These are phyloP conservation scores for Grosmannia serpens DNA, from an alignment of 2,329 filamentous ascomycete genomes.

Conservation along the genomic window DNA sequence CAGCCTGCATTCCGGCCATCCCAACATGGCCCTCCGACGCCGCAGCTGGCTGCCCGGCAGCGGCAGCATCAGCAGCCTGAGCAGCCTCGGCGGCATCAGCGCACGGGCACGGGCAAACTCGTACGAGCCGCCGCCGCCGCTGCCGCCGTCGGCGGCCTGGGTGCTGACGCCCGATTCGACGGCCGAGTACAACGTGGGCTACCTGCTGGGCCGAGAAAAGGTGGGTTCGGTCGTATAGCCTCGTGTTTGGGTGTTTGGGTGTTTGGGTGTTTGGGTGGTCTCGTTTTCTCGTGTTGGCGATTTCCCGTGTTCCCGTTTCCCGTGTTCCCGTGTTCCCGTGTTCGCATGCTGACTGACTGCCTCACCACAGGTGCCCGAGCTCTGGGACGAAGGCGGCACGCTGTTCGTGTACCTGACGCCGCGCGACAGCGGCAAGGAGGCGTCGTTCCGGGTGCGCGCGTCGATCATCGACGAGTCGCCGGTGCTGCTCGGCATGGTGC, in stretches of 20 bases:
- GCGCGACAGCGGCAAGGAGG: constrained; percentile 33
- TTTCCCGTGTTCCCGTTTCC: too few species aligned
- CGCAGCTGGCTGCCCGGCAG: constrained; percentile 42
- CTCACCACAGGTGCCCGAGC: constrained; percentile 42
- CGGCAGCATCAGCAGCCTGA: not conserved
- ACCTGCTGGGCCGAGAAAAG: constrained; percentile 43
- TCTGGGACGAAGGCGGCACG: constrained; percentile 51
- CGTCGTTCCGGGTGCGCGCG: constrained; percentile 49
- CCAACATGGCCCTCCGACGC: constrained; percentile 29
- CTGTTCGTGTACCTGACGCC: constrained; percentile 48
- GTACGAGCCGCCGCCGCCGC: constrained; percentile 16
- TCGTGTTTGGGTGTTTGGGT: too few species aligned
- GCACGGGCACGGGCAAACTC: constrained; percentile 39
- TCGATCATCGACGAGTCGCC: constrained; percentile 42
- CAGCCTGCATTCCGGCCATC: constrained; percentile 26
- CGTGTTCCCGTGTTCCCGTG: not conserved
- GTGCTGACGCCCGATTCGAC: constrained; percentile 39
- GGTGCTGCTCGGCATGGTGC: constrained; percentile 41
- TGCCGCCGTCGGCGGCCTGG: constrained; percentile 27
- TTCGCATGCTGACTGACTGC: not conserved
- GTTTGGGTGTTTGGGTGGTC: too few species aligned
- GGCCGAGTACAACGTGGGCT: constrained; percentile 44
- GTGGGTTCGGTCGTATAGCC: too few species aligned
- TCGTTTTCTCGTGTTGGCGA: too few species aligned
- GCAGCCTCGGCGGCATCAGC: constrained; percentile 2